Conservation (phyloP, 2,329 filamentous ascomycete genomes). For the Fusarium pininemorale region DNA sequence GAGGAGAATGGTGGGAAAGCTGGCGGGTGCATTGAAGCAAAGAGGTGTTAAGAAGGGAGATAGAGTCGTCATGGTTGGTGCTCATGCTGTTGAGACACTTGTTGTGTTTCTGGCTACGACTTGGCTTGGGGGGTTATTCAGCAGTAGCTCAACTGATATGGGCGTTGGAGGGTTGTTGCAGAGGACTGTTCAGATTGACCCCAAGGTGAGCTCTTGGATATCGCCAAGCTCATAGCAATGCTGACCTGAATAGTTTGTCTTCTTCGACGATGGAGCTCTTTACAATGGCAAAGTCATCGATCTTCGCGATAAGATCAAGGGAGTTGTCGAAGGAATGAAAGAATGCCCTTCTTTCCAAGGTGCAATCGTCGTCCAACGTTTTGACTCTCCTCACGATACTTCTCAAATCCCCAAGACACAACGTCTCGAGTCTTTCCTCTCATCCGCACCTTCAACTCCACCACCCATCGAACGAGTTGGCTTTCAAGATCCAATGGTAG, state of each 20-base stretch:
- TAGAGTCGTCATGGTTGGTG: conserved; percentile 77
- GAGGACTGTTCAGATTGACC: conserved; percentile 76
- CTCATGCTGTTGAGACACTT: conserved; percentile 79
- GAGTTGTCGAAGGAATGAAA: conserved; percentile 73
- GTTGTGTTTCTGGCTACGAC: conserved; percentile 74
- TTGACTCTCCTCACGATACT: conserved; percentile 68
- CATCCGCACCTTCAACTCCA: conserved; percentile 41
- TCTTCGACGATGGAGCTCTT: conserved; percentile 81
- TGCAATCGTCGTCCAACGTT: conserved; percentile 73
- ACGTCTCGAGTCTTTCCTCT: conserved; percentile 57
- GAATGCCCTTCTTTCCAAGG: conserved; percentile 68
- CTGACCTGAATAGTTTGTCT: conserved; percentile 65
- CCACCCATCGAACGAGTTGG: conserved; percentile 67
- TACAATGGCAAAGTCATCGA: conserved; percentile 83
- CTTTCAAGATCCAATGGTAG: conserved; percentile 79
- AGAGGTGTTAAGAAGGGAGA: conserved; percentile 76
- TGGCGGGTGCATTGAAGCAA: conserved; percentile 73
- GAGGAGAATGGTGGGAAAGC: conserved; percentile 63
- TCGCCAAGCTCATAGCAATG: background rate
- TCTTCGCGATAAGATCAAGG: conserved; percentile 76
- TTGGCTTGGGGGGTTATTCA: conserved; percentile 79
- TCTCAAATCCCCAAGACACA: conserved; percentile 58
- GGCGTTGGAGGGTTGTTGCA: conserved; percentile 81
- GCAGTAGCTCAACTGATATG: conserved; percentile 83
- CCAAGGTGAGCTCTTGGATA: conserved; percentile 58